Base-by-base conservation (phyloP, 345 rosid species). In the Kernera saxatilis region DNA sequence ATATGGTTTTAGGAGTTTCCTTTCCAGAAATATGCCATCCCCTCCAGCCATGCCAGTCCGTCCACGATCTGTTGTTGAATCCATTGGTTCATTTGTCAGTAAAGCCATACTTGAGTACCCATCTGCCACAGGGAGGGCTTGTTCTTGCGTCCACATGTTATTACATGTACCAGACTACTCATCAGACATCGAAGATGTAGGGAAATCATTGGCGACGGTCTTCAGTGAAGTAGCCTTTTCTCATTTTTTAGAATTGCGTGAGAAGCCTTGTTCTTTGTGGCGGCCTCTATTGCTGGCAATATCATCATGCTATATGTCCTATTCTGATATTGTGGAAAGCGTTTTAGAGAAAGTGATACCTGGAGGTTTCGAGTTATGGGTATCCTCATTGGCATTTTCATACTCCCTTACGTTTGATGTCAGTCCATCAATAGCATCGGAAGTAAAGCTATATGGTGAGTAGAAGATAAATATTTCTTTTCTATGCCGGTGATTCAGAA, bases 1-100 rank as follows among this genome's bases (percentile, higher is more conserved):
- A 71, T 86, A 84, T 63, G 84, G 82, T 15, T 77, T 88, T 39
- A 72, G 80, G 55, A 78, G 81, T 71, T 88, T 88, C 67, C 51
- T 84, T 50, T 60, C 48, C 41, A 77, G 83, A 67, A 74, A 64
- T 54, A 75, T 78, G 67, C 89, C 93, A 33, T 72, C 83, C 8
- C 86, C 90, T 65, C 97, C 97, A 70, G 84, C 88, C 59, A 87
- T 85, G 64, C 96, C 96, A 30, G 85, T 87, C 60, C 81, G 90
- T 45, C 76, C 68, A n/a, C 72, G 67, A 64, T 87, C 96, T 64
- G 81, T 88, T 40, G 70, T 84, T 76, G 97, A 91, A 80, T 85
- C 86, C 52, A 81, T 91, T 55, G 79, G 87, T 70, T 80, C 86
- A 64, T 91, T 88, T 75, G 76, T 88, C 46, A 78, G 93, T 18